Evolutionary conservation across 2,329 filamentous ascomycete genomes (phyloP), one percentile per base, ranked within the genome.

Genomic region (Passalora sequoiae): DNA sequence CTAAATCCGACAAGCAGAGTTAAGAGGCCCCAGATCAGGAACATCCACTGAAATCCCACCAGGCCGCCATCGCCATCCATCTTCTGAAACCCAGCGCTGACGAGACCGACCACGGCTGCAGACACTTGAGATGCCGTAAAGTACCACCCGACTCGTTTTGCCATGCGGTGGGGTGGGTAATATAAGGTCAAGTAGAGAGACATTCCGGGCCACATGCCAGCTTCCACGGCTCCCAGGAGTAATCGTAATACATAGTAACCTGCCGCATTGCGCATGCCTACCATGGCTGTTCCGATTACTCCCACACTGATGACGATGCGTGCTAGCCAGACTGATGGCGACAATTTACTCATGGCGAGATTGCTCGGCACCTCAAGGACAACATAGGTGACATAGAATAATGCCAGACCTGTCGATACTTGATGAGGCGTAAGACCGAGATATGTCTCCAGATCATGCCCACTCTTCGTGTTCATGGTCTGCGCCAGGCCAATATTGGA

Each of bases 171-270:
- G 0, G 89, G 88, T 5, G 89, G 89, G 60, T 95, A 95, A 71
- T 94, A 95, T 6, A 94, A 74, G 0, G 89, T 94, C 35, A 95
- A 73, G 60, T 94, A 95, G 64, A 92, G 92, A 7, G 87, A 80
- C 89, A 95, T 94, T 38, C 89, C 89, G 0, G 89, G 89, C 89
- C 89, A 95, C 83, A 95, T 89, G 35, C 89, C 89, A 1, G 89
- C 89, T 61, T 89, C 89, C 17, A 94, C 88, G 10, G 92, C 76
- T 36, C 89, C 89, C 5, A 95, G 77, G 8, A 95, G 74, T 43
- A 95, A 83, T 6, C 89, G 82, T 20, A 95, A 75, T n/a, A 94
- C 72, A 54, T 91, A 89, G 56, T 94, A 74, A 59, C 86, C 92
- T 84, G 88, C 94, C 6, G 85, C 84, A 29, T 81, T 80, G 53